These are phyloP conservation scores for Chenopodium formosanum DNA, from an alignment of 148 eudicot genomes.

Conservation along the genomic window DNA sequence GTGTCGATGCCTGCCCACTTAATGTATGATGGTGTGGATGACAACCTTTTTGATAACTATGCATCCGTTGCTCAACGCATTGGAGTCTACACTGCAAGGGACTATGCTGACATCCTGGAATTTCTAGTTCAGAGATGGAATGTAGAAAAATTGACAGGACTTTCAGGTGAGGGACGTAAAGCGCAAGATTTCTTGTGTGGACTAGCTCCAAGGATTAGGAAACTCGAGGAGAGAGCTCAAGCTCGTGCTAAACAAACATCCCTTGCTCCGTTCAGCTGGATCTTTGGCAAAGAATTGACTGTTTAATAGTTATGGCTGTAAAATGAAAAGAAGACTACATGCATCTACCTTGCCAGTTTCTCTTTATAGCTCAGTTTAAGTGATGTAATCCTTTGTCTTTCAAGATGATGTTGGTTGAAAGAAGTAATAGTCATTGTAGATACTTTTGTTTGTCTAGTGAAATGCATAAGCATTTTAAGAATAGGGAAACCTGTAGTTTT, in stretches of 20 bases:
- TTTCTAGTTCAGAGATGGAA: slow-evolving; percentile 44
- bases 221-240: slow-evolving; percentile 44
- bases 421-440: slow-evolving; percentile 27
- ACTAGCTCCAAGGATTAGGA: slow-evolving; percentile 47
- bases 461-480: slow-evolving; percentile 12
- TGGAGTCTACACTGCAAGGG: slow-evolving; percentile 49
- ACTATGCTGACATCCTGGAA: slow-evolving; percentile 47
- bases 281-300: slow-evolving; percentile 32
- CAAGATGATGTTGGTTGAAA: slow-evolving; percentile 19
- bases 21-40: slow-evolving; percentile 44
- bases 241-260: slow-evolving; percentile 37
- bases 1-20: slow-evolving; percentile 47
- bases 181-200: slow-evolving; percentile 48
- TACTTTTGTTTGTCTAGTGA: slow-evolving; percentile 20
- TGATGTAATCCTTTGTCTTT: slow-evolving; percentile 8
- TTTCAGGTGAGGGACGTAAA: slow-evolving; percentile 41
- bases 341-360: not conserved
- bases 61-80: slow-evolving; percentile 40
- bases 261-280: slow-evolving; percentile 49
- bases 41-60: slow-evolving; percentile 45
- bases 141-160: slow-evolving; percentile 32
- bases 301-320: slow-evolving; percentile 9
- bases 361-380: slow-evolving; percentile 9
- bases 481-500: slow-evolving; percentile 9
- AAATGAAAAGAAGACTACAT: not conserved